Evolutionary conservation across 139 green algal species (phyloP).

Genomic region (Astrephomene gubernaculifera): DNA sequence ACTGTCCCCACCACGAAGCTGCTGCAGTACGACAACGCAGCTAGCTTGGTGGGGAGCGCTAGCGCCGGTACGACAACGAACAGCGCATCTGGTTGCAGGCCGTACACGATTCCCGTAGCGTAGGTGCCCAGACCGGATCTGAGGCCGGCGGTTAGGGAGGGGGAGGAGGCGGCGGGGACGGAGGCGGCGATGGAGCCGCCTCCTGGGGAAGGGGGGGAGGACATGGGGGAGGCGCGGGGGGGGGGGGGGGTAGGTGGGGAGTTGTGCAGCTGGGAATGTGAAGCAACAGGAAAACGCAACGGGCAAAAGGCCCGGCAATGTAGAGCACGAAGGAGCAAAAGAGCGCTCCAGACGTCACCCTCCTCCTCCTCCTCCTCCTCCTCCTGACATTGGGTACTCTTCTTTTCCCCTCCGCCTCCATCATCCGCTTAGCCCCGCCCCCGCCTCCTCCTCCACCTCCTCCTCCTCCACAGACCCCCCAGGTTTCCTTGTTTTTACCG

Average conservation of each 20-base stretch:
- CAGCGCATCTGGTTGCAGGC: conserved; percentile 96
- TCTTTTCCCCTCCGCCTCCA: background rate
- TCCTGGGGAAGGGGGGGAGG: background rate
- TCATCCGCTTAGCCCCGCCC: background rate
- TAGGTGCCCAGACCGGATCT: conserved; percentile 78
- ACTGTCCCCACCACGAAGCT: conserved; percentile 98
- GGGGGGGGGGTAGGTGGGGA: background rate
- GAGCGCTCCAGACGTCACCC: no score
- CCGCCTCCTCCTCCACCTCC: background rate
- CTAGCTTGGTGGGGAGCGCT: conserved; percentile 91
- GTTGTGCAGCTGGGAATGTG: no score
- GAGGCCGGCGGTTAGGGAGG: background rate
- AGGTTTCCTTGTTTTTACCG: no score
- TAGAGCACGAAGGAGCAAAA: no score
- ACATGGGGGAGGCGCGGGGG: background rate
- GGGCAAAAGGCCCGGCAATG: no score
- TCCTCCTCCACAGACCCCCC: background rate
- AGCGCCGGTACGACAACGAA: conserved; percentile 97
- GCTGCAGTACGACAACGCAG: conserved; percentile 88
- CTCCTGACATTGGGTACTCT: no score
- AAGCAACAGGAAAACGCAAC: no score
- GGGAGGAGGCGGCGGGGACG: background rate
- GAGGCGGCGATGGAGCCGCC: conserved; percentile 30
- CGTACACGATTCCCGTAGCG: conserved; percentile 95
- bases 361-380: no score